These are phyloP conservation scores for Endotrypanum monterogeii DNA, from an alignment of 208 protist genomes.

Conservation along the genomic window DNA sequence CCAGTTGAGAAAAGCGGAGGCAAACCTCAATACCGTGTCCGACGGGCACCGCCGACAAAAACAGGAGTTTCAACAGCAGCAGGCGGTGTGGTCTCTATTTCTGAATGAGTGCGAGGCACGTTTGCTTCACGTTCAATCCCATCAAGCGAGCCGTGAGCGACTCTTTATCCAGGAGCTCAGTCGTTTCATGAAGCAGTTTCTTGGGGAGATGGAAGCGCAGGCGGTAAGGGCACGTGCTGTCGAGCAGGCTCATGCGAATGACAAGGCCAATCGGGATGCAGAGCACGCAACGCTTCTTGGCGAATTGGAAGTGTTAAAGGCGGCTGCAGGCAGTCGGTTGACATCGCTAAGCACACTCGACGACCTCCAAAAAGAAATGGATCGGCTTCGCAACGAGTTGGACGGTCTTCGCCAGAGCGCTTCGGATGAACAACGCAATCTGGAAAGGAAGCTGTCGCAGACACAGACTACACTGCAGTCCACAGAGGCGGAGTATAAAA, in stretches of 20 bases:
- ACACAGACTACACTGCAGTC: conserved; percentile 28
- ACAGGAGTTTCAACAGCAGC: conserved; percentile 19
- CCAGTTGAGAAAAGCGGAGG: conserved; percentile 20
- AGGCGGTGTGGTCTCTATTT: conserved; percentile 11
- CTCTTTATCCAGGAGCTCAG: conserved; percentile 7
- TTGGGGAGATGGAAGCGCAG: not conserved
- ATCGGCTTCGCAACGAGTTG: conserved; percentile 17
- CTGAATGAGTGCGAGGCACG: conserved; percentile 20
- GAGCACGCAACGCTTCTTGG: conserved; percentile 5
- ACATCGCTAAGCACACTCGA: not conserved
- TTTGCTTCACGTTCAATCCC: not conserved
- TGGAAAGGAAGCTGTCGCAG: conserved; percentile 36
- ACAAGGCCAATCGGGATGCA: conserved; percentile 1
- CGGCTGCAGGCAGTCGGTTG: not conserved
- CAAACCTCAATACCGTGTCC: conserved; percentile 4
- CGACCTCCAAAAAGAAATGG: not conserved
- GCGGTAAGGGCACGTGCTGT: not conserved
- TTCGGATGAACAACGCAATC: conserved; percentile 29
- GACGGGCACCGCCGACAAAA: conserved; percentile 22
- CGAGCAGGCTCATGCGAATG: not conserved
- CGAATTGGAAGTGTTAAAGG: conserved; percentile 5
- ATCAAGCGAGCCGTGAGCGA: conserved; percentile 6
- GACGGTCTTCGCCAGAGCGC: conserved; percentile 20
- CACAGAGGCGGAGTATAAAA: conserved; percentile 15
- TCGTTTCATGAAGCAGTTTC: not conserved